phyloP scores from a whole-genome alignment of 108 stramenopile species.

The Cyclostephanos tholiformis region DNA sequence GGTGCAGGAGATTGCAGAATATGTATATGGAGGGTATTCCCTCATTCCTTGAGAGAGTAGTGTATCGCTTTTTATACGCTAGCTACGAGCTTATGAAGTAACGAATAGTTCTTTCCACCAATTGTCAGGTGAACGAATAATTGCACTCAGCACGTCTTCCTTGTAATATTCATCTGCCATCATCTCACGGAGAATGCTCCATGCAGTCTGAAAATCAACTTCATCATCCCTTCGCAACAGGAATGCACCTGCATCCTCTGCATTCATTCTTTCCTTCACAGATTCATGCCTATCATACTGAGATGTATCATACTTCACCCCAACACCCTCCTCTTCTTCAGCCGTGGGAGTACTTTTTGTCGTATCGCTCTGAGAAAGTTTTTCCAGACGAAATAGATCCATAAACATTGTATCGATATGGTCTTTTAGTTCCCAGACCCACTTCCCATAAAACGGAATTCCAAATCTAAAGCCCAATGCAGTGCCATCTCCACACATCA shows the following conservation, averaged over 20 bases:
- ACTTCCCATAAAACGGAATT: slow-evolving; percentile 74
- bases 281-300: slow-evolving; percentile 61
- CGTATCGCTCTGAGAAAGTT: slow-evolving; percentile 39
- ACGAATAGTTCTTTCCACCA: background rate
- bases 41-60: slow-evolving; percentile 30
- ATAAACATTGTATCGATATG: slow-evolving; percentile 82
- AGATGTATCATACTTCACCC: slow-evolving; percentile 56
- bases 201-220: slow-evolving; percentile 68
- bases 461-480: slow-evolving; percentile 91
- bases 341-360: background rate
- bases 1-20: slow-evolving; percentile 65
- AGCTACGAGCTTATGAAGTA: background rate
- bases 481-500: slow-evolving; percentile 85
- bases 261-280: slow-evolving; percentile 25
- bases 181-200: slow-evolving; percentile 77
- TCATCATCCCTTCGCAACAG: slow-evolving; percentile 68
- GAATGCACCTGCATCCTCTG: slow-evolving; percentile 59
- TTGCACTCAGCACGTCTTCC: slow-evolving; percentile 42
- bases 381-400: slow-evolving; percentile 65
- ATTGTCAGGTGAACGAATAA: slow-evolving; percentile 2
- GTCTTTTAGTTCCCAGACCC: slow-evolving; percentile 87
- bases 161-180: slow-evolving; percentile 61
- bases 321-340: background rate
- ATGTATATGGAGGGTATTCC: slow-evolving; percentile 67
- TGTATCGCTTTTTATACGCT: background rate